Base-by-base conservation (phyloP, 257 asterid genomes). In the Handroanthus guayacan region DNA sequence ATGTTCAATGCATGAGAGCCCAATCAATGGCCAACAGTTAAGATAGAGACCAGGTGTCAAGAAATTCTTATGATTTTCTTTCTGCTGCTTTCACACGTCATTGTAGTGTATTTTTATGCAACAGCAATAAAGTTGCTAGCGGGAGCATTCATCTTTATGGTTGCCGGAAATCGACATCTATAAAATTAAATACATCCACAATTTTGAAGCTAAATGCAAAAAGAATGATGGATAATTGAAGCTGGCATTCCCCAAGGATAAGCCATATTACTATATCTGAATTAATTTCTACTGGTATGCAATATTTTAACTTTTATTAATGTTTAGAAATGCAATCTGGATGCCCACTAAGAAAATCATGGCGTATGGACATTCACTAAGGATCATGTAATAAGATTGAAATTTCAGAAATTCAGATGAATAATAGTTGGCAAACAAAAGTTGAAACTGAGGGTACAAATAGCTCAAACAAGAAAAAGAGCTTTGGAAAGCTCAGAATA, bases 71-170 rank as follows among this genome's bases (percentile, higher is more conserved):
- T 20, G n/a, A 57, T 58, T 31, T 64, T 47, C 62, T 50, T 67
- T 11, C 44, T 16, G 43, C 43, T 44, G 72, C 18, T 50, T 51
- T 50, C 11, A 47, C 69, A 11, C 11, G 69, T 75, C 67, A 67
- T 67, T 57, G 16, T 45, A 57, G n/a, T 17, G 12, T 18, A n/a
- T 25, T 67, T 44, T 57, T 34, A 67, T 67, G 75, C 68, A 76
- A 37, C 70, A 43, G 20, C 77, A 56, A 11, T 47, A n/a, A 37
- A 41, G 43, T 43, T 17, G 44, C 58, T 31, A 68, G 25, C 1
- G 37, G 44, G 47, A 51, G 45, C 18, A 31, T 61, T 11, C 64
- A 74, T 63, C 62, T 67, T 57, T 16, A 16, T 43, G 38, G 41
- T 47, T 5, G 18, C 68, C 6, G 77, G 60, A 14, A 3, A 60